A percentile compares a stretch with the other conserved stretches of the same genome.
Evolutionary conservation across 257 asterid species (phyloP).

Genomic region (Gynochthodes officinalis): DNA sequence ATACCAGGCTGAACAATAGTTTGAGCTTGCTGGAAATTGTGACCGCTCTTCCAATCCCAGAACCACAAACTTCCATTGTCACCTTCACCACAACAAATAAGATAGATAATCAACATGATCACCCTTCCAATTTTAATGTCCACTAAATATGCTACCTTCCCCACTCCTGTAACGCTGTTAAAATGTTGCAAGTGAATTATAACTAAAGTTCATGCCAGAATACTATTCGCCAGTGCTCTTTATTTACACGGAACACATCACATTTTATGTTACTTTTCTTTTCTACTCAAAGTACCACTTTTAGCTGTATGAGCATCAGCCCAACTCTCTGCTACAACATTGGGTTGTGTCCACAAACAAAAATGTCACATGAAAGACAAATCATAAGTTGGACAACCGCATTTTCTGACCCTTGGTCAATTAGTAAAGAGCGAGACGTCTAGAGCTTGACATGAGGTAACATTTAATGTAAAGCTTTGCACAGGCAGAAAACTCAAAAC

Average conservation of each 20-base stretch:
- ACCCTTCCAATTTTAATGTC: background rate
- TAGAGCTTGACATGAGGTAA: background rate
- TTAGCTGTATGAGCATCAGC: background rate
- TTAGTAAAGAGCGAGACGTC: too few relatives aligned
- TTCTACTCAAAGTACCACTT: background rate
- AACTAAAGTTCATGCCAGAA: background rate
- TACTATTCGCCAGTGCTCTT: background rate
- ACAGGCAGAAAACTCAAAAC: background rate
- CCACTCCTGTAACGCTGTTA: background rate
- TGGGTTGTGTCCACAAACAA: background rate
- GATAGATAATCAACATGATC: slow-evolving; percentile 7
- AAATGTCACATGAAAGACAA: background rate
- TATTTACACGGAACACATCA: background rate
- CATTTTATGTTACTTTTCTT: background rate
- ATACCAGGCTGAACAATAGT: slow-evolving; percentile 97
- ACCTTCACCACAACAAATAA: slow-evolving; percentile 40
- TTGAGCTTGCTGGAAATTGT: slow-evolving; percentile 94
- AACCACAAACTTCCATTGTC: slow-evolving; percentile 99
- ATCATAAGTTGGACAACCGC: background rate
- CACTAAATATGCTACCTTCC: background rate
- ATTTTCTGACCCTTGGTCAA: too few relatives aligned
- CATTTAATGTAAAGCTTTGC: background rate
- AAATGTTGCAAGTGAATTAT: background rate
- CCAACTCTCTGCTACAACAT: background rate
- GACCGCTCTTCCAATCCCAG: slow-evolving; percentile 99